phyloP scores from a whole-genome alignment of 2,329 filamentous ascomycete genomes.

The Aureobasidium musti region DNA sequence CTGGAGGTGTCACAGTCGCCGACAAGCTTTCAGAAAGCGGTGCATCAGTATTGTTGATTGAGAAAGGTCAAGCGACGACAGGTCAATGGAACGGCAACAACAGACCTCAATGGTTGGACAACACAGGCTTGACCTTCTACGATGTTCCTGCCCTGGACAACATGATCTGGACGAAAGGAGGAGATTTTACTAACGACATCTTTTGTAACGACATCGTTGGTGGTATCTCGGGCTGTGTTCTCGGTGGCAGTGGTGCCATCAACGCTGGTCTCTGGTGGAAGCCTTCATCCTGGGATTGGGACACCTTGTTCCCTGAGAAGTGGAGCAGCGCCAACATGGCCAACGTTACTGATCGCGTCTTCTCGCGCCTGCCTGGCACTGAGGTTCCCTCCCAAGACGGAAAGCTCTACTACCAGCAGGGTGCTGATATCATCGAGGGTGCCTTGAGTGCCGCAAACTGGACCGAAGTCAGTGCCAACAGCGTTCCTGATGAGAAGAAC shows the following conservation, averaged over 20 bases:
- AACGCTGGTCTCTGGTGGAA: conserved; percentile 59
- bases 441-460: conserved; percentile 54
- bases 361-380: conserved; percentile 49
- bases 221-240: conserved; percentile 48
- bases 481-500: conserved; percentile 49
- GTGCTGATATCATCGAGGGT: conserved; percentile 42
- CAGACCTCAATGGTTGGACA: conserved; percentile 20
- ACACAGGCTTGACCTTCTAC: conserved; percentile 22
- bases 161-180: conserved; percentile 26
- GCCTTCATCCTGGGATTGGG: conserved; percentile 56
- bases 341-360: conserved; percentile 50
- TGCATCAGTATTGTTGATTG: conserved; percentile 16
- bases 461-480: conserved; percentile 52
- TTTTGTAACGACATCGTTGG: conserved; percentile 24
- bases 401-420: conserved; percentile 22
- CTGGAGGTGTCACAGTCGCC: conserved; percentile 24
- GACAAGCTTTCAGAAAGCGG: conserved; percentile 28
- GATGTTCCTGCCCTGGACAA: conserved; percentile 26
- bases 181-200: conserved; percentile 26
- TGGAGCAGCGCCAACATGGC: conserved; percentile 56
- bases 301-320: conserved; percentile 52
- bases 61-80: conserved; percentile 18
- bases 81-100: conserved; percentile 24
- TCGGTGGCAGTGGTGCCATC: conserved; percentile 57
- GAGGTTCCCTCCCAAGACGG: conserved; percentile 41